Conservation (phyloP, 352 stramenopile species). For the Hyphochytrium catenoides region DNA sequence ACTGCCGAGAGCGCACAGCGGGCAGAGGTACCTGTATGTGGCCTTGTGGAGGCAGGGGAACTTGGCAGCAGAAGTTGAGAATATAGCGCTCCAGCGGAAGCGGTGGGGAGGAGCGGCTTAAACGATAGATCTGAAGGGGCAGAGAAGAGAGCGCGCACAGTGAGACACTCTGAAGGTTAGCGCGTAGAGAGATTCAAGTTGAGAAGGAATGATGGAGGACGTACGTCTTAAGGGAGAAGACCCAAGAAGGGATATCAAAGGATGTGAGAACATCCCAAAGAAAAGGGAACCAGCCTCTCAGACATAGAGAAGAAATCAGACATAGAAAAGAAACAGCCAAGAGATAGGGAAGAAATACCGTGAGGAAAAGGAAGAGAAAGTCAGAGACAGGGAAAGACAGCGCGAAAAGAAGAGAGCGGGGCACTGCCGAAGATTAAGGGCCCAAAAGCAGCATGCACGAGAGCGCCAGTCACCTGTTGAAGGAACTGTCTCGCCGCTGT, state of each 20-base stretch:
- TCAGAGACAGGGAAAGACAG: constrained; percentile 1
- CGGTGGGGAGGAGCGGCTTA: constrained; percentile 53
- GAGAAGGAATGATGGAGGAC: too few species aligned
- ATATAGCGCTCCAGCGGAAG: constrained; percentile 92
- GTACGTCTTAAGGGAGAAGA: too few species aligned
- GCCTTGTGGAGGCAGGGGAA: constrained; percentile 71
- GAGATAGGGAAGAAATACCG: too few species aligned
- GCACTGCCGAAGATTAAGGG: not conserved
- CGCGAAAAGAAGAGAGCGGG: not conserved
- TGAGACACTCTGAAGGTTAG: not conserved
- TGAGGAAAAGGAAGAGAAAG: not conserved
- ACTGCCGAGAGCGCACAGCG: too few species aligned
- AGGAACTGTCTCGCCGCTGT: constrained; percentile 80
- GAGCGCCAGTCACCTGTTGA: constrained; percentile 78
- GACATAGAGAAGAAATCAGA: too few species aligned
- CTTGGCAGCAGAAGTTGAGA: constrained; percentile 83
- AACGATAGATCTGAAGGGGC: constrained; percentile 28
- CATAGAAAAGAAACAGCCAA: too few species aligned
- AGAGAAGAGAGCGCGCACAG: not conserved
- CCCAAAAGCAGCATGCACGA: constrained; percentile 12
- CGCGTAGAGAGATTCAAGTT: not conserved
- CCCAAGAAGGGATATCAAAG: too few species aligned
- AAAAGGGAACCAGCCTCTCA: too few species aligned
- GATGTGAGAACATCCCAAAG: too few species aligned
- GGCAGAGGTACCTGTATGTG: too few species aligned